Conservation (phyloP, 352 stramenopile species). For the Phytopythium sindhum region DNA sequence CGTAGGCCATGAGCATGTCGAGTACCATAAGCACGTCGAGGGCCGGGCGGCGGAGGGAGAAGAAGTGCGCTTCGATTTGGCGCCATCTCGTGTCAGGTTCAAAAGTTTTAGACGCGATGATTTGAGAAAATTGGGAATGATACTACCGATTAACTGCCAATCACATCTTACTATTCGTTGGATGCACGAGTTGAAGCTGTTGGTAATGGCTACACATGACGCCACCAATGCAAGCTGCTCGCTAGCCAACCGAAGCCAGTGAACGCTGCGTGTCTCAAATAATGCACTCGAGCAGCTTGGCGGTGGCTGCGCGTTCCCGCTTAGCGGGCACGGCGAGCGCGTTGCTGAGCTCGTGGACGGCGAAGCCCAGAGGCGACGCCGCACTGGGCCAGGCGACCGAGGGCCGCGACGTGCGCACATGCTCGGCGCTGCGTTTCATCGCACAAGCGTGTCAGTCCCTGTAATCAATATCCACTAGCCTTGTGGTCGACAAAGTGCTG, state of each 20-base stretch:
- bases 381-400: slow-evolving; percentile 30
- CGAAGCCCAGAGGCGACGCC: slow-evolving; percentile 20
- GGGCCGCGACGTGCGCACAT: slow-evolving; percentile 47
- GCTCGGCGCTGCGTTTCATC: slow-evolving; percentile 29
- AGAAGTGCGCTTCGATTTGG: no score
- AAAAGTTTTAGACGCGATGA: no score
- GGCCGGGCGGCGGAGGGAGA: no score
- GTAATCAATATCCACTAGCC: background rate
- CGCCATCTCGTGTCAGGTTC: background rate
- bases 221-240: no score
- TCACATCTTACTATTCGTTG: background rate
- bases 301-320: slow-evolving; percentile 17
- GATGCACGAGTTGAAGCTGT: background rate
- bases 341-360: slow-evolving; percentile 20
- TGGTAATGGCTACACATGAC: no score
- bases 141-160: background rate
- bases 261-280: slow-evolving; percentile 16
- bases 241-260: background rate
- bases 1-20: no score
- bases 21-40: no score
- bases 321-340: slow-evolving; percentile 18
- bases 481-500: background rate
- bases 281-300: slow-evolving; percentile 25
- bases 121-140: background rate
- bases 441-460: background rate